A percentile compares a stretch with the other conserved stretches of the same genome.
Conservation (phyloP, 1,139 yeast species). For the Ogataea hybrid region DNA sequence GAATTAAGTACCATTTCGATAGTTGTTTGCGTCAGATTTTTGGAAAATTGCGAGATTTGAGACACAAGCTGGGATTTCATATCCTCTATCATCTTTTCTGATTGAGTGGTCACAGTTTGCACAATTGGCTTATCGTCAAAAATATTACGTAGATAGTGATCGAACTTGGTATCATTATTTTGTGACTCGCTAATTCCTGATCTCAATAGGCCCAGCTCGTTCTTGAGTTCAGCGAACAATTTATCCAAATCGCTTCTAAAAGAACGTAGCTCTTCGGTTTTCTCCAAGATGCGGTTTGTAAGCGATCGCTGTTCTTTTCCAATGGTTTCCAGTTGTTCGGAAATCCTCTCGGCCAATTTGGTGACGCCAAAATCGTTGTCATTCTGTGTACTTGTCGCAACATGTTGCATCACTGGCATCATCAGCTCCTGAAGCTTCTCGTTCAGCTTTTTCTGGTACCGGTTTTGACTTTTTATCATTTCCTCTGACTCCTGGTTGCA, state of each 20-base stretch:
- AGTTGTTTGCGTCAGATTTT: slow-evolving; percentile 9
- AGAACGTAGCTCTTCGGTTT: slow-evolving; percentile 11
- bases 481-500: slow-evolving; percentile 10
- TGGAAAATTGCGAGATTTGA: slow-evolving; percentile 4
- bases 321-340: slow-evolving; percentile 1
- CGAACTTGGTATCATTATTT: not conserved
- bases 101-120: slow-evolving; percentile 1
- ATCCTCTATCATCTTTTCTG: slow-evolving; percentile 7
- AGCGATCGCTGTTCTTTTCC: slow-evolving; percentile 8
- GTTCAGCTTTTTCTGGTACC: slow-evolving; percentile 11
- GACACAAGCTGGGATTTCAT: slow-evolving; percentile 6
- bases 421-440: slow-evolving; percentile 24
- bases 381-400: slow-evolving; percentile 1
- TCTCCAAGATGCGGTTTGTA: slow-evolving; percentile 6
- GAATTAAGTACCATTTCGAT: slow-evolving; percentile 7
- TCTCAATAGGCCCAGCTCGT: not conserved
- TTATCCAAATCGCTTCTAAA: slow-evolving; percentile 11
- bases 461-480: slow-evolving; percentile 10
- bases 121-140: slow-evolving; percentile 6
- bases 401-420: slow-evolving; percentile 33
- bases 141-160: not conserved
- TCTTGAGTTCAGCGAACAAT: slow-evolving; percentile 1
- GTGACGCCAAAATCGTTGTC: not conserved
- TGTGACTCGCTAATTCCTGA: not conserved
- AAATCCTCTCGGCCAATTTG: not conserved